These are phyloP conservation scores for Prunus kanzakura DNA, from an alignment of 306 rosid genomes.

Conservation along the genomic window DNA sequence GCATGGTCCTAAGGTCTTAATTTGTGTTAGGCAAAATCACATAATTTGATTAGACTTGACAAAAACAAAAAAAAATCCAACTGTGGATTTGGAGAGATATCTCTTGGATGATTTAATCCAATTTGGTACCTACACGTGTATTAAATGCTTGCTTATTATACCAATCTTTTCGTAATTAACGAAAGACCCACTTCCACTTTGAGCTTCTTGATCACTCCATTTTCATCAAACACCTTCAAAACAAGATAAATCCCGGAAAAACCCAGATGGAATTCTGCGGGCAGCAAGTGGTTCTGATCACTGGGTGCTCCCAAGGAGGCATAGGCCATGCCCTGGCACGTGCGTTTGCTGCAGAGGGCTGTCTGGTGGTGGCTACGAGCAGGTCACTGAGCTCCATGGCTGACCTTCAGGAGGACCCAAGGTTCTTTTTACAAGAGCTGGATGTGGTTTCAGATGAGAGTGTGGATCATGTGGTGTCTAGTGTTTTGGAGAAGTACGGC, in stretches of 20 bases:
- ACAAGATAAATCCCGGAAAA: background rate
- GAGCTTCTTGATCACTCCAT: background rate
- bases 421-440: slow-evolving; percentile 58
- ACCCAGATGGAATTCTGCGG: slow-evolving; percentile 28
- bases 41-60: too few species aligned
- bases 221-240: background rate
- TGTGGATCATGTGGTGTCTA: slow-evolving; percentile 38
- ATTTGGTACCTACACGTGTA: too few species aligned
- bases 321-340: slow-evolving; percentile 77
- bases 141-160: too few species aligned
- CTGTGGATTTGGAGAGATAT: too few species aligned
- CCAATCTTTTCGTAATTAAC: too few species aligned
- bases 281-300: slow-evolving; percentile 61
- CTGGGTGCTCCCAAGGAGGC: slow-evolving; percentile 68
- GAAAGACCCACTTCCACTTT: background rate
- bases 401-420: slow-evolving; percentile 45
- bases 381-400: slow-evolving; percentile 54
- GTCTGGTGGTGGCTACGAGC: slow-evolving; percentile 74
- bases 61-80: too few species aligned
- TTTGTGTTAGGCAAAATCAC: too few species aligned
- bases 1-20: too few species aligned
- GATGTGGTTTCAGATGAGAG: slow-evolving; percentile 76
- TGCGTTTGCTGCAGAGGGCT: slow-evolving; percentile 57
- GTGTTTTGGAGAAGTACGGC: slow-evolving; percentile 49
- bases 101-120: too few species aligned